phyloP scores from a whole-genome alignment of 2,329 filamentous ascomycete genomes.

The Cercospora sojina region DNA sequence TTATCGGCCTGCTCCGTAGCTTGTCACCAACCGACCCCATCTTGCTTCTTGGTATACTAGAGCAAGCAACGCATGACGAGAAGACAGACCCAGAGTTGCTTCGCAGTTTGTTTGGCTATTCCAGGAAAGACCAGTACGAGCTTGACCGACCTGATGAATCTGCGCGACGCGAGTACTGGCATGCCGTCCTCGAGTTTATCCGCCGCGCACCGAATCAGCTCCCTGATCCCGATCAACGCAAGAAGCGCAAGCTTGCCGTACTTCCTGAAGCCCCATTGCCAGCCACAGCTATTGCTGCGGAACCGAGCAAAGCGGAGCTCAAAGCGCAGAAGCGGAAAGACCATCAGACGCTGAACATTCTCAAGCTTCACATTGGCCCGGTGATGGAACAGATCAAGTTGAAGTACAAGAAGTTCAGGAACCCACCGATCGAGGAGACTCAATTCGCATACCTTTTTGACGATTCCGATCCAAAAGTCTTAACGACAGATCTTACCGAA shows the following conservation, averaged over 20 bases:
- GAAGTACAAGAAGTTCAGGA: conserved; percentile 85
- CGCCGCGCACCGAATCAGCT: conserved; percentile 79
- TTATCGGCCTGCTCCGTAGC: conserved; percentile 75
- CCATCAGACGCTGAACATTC: conserved; percentile 74
- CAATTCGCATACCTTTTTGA: conserved; percentile 80
- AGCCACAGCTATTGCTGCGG: conserved; percentile 53
- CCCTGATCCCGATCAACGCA: conserved; percentile 80
- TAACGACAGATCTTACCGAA: conserved; percentile 60
- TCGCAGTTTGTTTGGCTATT: conserved; percentile 80
- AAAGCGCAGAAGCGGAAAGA: conserved; percentile 80
- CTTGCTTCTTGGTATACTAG: conserved; percentile 80
- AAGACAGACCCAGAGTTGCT: conserved; percentile 61
- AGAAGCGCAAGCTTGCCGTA: conserved; percentile 77
- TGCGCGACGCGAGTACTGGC: conserved; percentile 76
- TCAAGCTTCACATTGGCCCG: conserved; percentile 87
- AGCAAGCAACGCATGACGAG: conserved; percentile 54
- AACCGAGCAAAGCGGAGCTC: conserved; percentile 72
- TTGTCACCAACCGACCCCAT: conserved; percentile 90
- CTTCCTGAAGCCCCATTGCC: conserved; percentile 66
- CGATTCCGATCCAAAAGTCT: conserved; percentile 70
- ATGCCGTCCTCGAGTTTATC: conserved; percentile 70
- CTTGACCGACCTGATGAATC: conserved; percentile 64
- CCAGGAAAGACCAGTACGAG: conserved; percentile 71
- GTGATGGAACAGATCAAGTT: conserved; percentile 96
- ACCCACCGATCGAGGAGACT: conserved; percentile 70